Evolutionary conservation across 202 grass and related monocot species (phyloP).

Genomic region (Panicum virgatum): DNA sequence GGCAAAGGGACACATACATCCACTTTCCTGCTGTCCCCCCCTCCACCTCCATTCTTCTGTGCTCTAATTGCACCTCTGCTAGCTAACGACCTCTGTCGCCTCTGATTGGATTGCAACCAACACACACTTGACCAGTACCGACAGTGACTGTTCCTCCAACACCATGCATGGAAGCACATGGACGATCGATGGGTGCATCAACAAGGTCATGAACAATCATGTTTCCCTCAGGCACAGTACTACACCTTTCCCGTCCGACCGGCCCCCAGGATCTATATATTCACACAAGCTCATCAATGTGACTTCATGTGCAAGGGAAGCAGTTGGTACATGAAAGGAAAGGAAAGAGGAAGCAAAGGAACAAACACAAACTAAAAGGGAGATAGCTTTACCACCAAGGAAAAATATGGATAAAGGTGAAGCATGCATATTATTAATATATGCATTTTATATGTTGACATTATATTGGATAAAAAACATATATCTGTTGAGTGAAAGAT

Average conservation of each 20-base stretch:
- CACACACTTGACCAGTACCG: conserved; percentile 42
- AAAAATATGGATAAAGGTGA: conserved; percentile 38
- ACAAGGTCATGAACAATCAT: conserved; percentile 19
- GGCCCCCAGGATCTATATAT: conserved; percentile 37
- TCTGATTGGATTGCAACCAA: conserved; percentile 43
- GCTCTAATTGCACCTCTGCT: conserved; percentile 32
- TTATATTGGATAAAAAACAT: background rate
- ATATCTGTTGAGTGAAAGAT: background rate
- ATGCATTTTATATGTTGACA: background rate
- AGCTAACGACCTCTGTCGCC: conserved; percentile 24
- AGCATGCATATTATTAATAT: conserved; percentile 17
- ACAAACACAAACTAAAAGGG: conserved; percentile 40
- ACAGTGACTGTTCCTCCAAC: conserved; percentile 54
- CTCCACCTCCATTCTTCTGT: background rate
- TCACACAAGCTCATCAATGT: conserved; percentile 60
- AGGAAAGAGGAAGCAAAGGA: conserved; percentile 59
- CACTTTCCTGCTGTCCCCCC: background rate
- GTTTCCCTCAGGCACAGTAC: conserved; percentile 14
- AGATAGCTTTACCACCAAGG: conserved; percentile 54
- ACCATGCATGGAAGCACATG: conserved; percentile 49
- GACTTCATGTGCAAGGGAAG: conserved; percentile 72
- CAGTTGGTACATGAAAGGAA: conserved; percentile 64
- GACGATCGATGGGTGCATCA: conserved; percentile 1
- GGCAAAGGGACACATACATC: conserved; percentile 10
- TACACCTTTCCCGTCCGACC: conserved; percentile 36